phyloP scores from a whole-genome alignment of 768 basidiomycete species.

The Gymnopilus junonius region DNA sequence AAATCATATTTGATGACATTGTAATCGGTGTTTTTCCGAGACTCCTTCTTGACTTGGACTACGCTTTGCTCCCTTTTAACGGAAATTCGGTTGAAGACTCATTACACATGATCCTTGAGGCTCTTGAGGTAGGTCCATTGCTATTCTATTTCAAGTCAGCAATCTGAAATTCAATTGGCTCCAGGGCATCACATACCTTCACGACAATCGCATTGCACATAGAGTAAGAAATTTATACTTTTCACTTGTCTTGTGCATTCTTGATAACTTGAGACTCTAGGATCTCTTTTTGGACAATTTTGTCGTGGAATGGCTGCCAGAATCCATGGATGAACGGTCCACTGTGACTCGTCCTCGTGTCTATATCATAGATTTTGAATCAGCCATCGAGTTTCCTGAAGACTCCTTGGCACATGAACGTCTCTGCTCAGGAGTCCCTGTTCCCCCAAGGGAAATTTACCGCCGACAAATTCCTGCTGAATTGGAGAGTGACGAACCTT shows the following conservation, averaged over 20 bases:
- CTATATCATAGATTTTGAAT: no score
- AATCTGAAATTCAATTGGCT: no score
- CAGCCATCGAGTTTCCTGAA: no score
- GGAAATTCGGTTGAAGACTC: conserved; percentile 6
- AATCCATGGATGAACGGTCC: no score
- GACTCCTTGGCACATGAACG: not conserved
- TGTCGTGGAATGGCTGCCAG: conserved; percentile 11
- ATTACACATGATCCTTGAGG: conserved; percentile 10
- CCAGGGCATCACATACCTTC: no score
- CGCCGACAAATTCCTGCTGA: no score
- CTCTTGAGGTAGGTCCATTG: conserved; percentile 10
- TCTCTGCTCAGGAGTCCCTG: not conserved
- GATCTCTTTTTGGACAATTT: conserved; percentile 14
- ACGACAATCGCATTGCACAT: no score
- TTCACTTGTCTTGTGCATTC: not conserved
- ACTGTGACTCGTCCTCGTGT: no score
- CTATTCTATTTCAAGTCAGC: no score
- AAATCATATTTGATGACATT: not conserved
- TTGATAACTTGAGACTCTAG: not conserved
- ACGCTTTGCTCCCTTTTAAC: not conserved
- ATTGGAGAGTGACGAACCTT: not conserved
- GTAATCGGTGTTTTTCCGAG: conserved; percentile 8
- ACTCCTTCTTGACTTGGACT: not conserved
- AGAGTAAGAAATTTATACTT: not conserved
- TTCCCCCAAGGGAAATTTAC: not conserved